These are phyloP conservation scores for Pythium periplocum DNA, from an alignment of 352 stramenopile genomes.

Conservation along the genomic window DNA sequence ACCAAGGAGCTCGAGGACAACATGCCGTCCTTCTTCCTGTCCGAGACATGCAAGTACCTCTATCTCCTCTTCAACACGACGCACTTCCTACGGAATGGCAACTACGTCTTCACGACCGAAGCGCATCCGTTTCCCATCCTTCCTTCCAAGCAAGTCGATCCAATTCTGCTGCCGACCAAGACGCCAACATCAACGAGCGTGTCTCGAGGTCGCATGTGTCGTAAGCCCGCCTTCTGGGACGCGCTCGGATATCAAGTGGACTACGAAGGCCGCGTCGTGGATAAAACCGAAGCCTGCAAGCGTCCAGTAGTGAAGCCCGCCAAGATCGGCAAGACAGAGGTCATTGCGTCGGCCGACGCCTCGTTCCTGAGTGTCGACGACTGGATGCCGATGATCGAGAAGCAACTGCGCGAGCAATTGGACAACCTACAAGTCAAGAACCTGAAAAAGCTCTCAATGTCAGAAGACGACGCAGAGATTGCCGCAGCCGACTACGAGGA, in stretches of 20 bases:
- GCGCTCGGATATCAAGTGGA: constrained; percentile 47
- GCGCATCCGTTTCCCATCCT: constrained; percentile 91
- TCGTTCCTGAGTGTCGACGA: too few species aligned
- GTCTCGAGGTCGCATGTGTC: constrained; percentile 13
- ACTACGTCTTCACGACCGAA: constrained; percentile 96
- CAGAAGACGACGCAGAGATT: constrained; percentile 6
- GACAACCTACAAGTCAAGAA: constrained; percentile 8
- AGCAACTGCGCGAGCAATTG: constrained; percentile 30
- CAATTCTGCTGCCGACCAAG: constrained; percentile 35
- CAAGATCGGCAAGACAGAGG: too few species aligned
- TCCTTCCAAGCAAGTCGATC: constrained; percentile 27
- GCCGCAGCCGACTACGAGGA: neutral
- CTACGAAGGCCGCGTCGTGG: constrained; percentile 45
- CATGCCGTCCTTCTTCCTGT: constrained; percentile 99
- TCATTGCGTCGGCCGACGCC: too few species aligned
- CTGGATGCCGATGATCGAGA: constrained; percentile 43
- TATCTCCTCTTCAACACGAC: constrained; percentile 94
- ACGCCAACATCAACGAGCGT: neutral
- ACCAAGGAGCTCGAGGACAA: constrained; percentile 89
- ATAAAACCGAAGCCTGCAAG: too few species aligned
- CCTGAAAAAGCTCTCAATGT: neutral
- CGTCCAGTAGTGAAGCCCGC: too few species aligned
- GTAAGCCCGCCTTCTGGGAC: constrained; percentile 44
- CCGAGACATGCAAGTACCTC: constrained; percentile 99
- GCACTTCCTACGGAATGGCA: constrained; percentile 84